These are phyloP conservation scores for Emergomyces orientalis DNA, from an alignment of 2,329 filamentous ascomycete species.

Conservation along the genomic window DNA sequence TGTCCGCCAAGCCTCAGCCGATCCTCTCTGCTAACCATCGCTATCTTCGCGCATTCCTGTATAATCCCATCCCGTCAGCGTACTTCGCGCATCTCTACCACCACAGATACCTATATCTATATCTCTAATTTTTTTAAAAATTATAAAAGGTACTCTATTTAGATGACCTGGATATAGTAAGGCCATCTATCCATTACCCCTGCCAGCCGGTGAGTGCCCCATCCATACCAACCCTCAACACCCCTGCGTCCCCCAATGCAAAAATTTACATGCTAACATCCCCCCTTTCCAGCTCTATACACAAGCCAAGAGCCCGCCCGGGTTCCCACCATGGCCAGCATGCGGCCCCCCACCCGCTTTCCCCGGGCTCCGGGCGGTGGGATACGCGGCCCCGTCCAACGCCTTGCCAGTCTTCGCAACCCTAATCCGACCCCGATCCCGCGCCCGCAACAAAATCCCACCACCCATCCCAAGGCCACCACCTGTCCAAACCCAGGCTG, in stretches of 20 bases:
- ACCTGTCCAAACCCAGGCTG: conserved; percentile 40
- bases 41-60: neutral
- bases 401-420: conserved; percentile 34
- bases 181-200: neutral
- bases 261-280: neutral
- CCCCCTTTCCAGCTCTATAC: neutral
- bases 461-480: conserved; percentile 24
- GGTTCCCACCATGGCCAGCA: conserved; percentile 10
- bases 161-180: neutral
- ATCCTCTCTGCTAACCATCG: neutral
- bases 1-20: neutral
- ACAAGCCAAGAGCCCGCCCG: neutral
- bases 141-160: neutral
- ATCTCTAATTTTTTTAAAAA: neutral
- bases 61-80: no score
- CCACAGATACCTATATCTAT: neutral
- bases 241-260: no score
- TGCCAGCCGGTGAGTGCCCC: neutral
- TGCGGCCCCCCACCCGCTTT: conserved; percentile 14
- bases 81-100: neutral
- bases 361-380: conserved; percentile 23
- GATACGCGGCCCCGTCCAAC: conserved; percentile 29
- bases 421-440: conserved; percentile 30
- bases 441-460: conserved; percentile 23
- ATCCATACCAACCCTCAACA: no score